These are phyloP conservation scores for Leccinum griseonigrum DNA, from an alignment of 1,284 basidiomycete genomes.

Conservation along the genomic window DNA sequence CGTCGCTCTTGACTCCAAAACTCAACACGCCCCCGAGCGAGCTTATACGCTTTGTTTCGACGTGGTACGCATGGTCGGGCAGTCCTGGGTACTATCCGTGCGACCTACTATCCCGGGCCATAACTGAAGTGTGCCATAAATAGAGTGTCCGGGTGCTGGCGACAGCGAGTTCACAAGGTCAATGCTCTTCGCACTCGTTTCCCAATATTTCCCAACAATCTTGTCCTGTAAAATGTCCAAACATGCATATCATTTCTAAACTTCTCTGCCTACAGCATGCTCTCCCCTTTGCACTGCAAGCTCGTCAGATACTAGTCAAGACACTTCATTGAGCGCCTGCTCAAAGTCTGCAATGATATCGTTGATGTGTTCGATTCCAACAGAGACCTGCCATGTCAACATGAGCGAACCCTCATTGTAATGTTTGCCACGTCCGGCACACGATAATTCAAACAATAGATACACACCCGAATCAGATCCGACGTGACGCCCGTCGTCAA, in stretches of 20 bases:
- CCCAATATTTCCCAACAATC: too few relatives aligned
- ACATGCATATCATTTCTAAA: too few relatives aligned
- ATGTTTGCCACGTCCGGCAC: neutral
- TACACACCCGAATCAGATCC: conserved; percentile 74
- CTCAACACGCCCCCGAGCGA: conserved; percentile 76
- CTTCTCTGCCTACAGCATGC: neutral
- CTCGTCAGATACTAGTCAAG: neutral
- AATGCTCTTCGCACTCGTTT: too few relatives aligned
- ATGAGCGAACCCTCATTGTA: neutral
- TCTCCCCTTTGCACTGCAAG: neutral
- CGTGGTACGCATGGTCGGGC: conserved; percentile 60
- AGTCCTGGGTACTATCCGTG: conserved; percentile 88
- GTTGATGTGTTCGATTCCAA: conserved; percentile 83
- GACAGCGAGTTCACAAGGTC: too few relatives aligned
- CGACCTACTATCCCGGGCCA: conserved; percentile 38
- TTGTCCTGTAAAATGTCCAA: too few relatives aligned
- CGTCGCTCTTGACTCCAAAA: conserved; percentile 78
- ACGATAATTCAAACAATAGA: neutral
- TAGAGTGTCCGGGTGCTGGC: conserved; percentile 24
- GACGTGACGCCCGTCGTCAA: conserved; percentile 71
- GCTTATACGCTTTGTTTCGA: conserved; percentile 55
- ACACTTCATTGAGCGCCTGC: conserved; percentile 21
- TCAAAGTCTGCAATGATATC: conserved; percentile 89
- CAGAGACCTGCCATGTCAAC: conserved; percentile 22
- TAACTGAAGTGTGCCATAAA: conserved; percentile 55